Conservation (phyloP, 495 filamentous ascomycete genomes). For the Bryoglossum gracile region DNA sequence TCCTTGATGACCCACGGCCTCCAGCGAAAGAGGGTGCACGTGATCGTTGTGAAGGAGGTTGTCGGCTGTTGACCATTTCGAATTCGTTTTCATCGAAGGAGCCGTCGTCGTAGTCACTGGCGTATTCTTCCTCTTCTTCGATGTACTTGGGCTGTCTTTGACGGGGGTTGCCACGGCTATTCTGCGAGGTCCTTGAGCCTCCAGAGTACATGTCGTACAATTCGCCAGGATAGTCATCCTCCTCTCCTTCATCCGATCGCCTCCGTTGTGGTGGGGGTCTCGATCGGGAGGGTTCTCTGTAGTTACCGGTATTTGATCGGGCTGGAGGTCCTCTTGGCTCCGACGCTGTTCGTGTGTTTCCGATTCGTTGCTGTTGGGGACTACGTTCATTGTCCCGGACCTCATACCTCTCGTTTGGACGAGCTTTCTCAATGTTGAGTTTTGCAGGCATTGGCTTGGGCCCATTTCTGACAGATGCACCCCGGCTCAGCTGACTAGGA, state of each 20-base stretch:
- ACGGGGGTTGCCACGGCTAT: slow-evolving; percentile 25
- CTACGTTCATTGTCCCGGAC: slow-evolving; percentile 28
- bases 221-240: slow-evolving; percentile 58
- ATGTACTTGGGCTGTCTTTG: slow-evolving; percentile 52
- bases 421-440: slow-evolving; percentile 45
- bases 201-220: slow-evolving; percentile 59
- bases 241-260: slow-evolving; percentile 38
- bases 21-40: slow-evolving; percentile 31
- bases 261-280: slow-evolving; percentile 16
- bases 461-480: slow-evolving; percentile 47
- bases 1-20: slow-evolving; percentile 37
- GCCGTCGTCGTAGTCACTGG: slow-evolving; percentile 60
- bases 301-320: slow-evolving; percentile 23
- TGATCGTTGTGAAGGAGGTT: slow-evolving; percentile 25
- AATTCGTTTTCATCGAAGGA: slow-evolving; percentile 71
- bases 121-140: slow-evolving; percentile 65
- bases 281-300: slow-evolving; percentile 12
- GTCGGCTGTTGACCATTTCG: slow-evolving; percentile 61
- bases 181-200: slow-evolving; percentile 32
- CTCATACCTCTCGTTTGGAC: slow-evolving; percentile 41
- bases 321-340: slow-evolving; percentile 29
- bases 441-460: slow-evolving; percentile 44
- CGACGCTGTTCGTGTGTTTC: slow-evolving; percentile 27
- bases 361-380: slow-evolving; percentile 21
- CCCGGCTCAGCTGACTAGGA: slow-evolving; percentile 35